phyloP scores from a whole-genome alignment of 441 rosid species.

The Adansonia grandidieri region DNA sequence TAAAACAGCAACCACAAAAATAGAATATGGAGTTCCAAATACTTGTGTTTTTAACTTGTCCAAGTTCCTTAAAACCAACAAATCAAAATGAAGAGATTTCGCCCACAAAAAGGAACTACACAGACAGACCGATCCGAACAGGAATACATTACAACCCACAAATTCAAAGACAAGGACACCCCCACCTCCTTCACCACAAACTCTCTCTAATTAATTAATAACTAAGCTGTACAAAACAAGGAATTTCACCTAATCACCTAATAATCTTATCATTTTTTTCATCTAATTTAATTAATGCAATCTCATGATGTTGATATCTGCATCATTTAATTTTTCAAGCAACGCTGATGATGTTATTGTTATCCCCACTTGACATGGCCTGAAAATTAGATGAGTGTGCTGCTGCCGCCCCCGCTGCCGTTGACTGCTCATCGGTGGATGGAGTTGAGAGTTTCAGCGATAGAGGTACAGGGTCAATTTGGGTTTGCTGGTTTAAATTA shows the following conservation, averaged over 20 bases:
- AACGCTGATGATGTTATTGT: constrained; percentile 75
- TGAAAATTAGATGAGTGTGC: constrained; percentile 55
- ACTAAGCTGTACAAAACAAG: constrained; percentile 36
- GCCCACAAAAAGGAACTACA: constrained; percentile 15
- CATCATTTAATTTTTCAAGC: constrained; percentile 51
- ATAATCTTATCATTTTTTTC: constrained; percentile 9
- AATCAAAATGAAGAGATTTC: constrained; percentile 18
- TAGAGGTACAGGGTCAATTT: constrained; percentile 45
- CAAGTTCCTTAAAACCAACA: constrained; percentile 1
- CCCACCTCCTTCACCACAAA: constrained; percentile 26
- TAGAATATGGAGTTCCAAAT: not conserved
- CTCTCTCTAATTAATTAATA: constrained; percentile 20
- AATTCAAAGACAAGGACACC: constrained; percentile 38
- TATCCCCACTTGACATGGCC: constrained; percentile 60
- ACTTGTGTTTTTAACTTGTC: not conserved
- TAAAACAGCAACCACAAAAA: not conserved
- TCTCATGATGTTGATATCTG: not conserved
- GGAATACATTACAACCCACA: constrained; percentile 28
- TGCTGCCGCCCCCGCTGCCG: constrained; percentile 37
- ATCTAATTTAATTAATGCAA: constrained; percentile 16
- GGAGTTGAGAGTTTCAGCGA: constrained; percentile 56
- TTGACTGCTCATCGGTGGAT: constrained; percentile 52
- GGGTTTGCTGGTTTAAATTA: constrained; percentile 42
- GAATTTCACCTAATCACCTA: constrained; percentile 37
- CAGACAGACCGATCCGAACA: constrained; percentile 26